Percentiles rank a stretch among this genome's conserved stretches.
These are phyloP conservation scores for Berberis thunbergii DNA, from an alignment of 164 flowering plant genomes.

Conservation along the genomic window DNA sequence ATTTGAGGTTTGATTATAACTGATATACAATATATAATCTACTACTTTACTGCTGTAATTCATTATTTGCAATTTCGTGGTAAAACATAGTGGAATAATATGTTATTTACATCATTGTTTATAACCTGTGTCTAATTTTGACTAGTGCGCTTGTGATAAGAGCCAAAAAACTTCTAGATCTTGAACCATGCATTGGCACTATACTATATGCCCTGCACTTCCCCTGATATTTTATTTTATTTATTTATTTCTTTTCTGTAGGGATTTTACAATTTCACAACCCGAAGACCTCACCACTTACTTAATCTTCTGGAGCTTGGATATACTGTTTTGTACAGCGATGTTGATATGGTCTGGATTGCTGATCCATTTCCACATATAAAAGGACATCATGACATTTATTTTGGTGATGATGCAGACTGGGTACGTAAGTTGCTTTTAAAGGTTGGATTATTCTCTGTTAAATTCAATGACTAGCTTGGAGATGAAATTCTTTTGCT, in stretches of 20 bases:
- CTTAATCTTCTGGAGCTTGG: constrained; percentile 87
- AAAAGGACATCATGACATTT: constrained; percentile 78
- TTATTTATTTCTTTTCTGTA: neutral
- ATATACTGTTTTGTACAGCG: neutral
- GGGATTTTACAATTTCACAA: constrained; percentile 82
- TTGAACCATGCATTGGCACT: neutral
- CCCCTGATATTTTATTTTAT: no score
- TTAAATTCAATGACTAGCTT: no score
- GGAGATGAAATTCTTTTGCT: no score
- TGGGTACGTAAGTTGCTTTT: neutral
- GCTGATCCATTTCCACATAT: constrained; percentile 52
- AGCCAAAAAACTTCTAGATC: neutral
- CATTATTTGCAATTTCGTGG: no score
- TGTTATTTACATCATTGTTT: no score
- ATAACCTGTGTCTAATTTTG: no score
- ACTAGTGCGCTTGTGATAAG: neutral
- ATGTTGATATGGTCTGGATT: neutral
- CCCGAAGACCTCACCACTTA: constrained; percentile 89
- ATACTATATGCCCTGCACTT: neutral
- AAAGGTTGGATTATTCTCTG: neutral
- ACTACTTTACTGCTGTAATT: neutral
- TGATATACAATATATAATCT: no score
- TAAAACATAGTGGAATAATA: no score
- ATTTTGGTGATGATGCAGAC: constrained; percentile 87
- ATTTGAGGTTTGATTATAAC: neutral